A percentile compares a stretch with the other conserved stretches of the same genome.
Evolutionary conservation across 345 rosid genomes (phyloP).

Genomic region (Litchi chinensis): DNA sequence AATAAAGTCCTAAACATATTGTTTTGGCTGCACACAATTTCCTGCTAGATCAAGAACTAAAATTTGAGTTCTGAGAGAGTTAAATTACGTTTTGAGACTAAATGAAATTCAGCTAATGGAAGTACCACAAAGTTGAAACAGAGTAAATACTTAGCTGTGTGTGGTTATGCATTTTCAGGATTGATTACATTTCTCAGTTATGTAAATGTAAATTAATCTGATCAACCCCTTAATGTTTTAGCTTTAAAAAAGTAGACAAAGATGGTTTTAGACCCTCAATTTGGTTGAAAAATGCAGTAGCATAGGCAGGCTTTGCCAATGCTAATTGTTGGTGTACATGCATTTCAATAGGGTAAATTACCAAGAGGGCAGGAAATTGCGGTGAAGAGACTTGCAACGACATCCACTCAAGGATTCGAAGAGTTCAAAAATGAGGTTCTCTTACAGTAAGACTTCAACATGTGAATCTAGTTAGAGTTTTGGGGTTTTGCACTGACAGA

Average conservation of each 20-base stretch:
- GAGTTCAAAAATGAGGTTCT: conserved; percentile 44
- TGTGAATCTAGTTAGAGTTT: conserved; percentile 37
- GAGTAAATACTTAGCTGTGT: too few relatives aligned
- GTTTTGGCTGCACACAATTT: too few relatives aligned
- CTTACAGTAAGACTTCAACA: conserved; percentile 48
- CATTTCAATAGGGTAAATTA: conserved; percentile 30
- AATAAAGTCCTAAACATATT: too few relatives aligned
- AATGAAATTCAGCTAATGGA: too few relatives aligned
- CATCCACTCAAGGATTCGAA: conserved; percentile 42
- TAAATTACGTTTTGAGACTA: too few relatives aligned
- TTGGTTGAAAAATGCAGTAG: not conserved
- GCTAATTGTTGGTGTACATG: too few relatives aligned
- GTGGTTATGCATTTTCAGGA: not conserved
- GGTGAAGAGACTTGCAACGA: conserved; percentile 46
- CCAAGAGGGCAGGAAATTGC: conserved; percentile 39
- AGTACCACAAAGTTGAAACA: too few relatives aligned
- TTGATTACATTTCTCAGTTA: too few relatives aligned
- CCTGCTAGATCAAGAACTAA: too few relatives aligned
- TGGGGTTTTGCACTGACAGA: conserved; percentile 37
- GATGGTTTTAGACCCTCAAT: not conserved
- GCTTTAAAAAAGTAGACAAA: too few relatives aligned
- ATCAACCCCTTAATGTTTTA: not conserved
- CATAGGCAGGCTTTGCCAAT: too few relatives aligned
- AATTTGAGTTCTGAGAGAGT: too few relatives aligned
- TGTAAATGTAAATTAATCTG: not conserved